A percentile compares a stretch with the other conserved stretches of the same genome.
phyloP scores from a whole-genome alignment of 1,284 basidiomycete species.

The Ustilago nuda region DNA sequence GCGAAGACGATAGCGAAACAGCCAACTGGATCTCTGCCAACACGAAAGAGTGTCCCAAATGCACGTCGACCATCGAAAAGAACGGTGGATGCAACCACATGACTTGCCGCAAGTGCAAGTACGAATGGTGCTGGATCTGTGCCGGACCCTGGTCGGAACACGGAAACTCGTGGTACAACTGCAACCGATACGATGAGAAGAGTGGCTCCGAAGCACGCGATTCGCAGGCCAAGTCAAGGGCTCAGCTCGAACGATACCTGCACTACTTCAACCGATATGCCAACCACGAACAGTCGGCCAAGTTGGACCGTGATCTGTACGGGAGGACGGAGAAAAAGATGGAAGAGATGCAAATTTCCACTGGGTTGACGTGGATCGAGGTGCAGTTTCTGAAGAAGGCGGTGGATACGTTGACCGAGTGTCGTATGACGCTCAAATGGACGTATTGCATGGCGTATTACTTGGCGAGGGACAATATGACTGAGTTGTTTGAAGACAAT shows the following conservation, averaged over 20 bases:
- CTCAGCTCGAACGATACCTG: constrained; percentile 92
- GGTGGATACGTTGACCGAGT: constrained; percentile 84
- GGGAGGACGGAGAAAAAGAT: constrained; percentile 98
- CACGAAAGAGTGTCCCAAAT: constrained; percentile 92
- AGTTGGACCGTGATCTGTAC: constrained; percentile 91
- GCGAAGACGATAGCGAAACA: constrained; percentile 96
- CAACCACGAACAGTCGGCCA: constrained; percentile 97
- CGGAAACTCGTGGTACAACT: constrained; percentile 96
- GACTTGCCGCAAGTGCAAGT: constrained; percentile 65
- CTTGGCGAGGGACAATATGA: constrained; percentile 84
- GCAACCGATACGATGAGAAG: constrained; percentile 97
- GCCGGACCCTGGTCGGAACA: constrained; percentile 96
- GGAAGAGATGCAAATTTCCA: constrained; percentile 97
- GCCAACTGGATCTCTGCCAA: constrained; percentile 99
- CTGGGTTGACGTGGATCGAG: constrained; percentile 95
- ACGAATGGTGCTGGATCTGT: constrained; percentile 76
- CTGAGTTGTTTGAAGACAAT: constrained; percentile 96
- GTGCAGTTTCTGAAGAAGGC: constrained; percentile 99
- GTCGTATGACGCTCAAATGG: constrained; percentile 97
- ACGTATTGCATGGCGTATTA: constrained; percentile 99
- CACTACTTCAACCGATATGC: constrained; percentile 76
- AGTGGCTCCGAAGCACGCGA: constrained; percentile 82
- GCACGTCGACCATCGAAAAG: constrained; percentile 98
- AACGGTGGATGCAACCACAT: constrained; percentile 87
- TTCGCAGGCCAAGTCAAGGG: constrained; percentile 78